Evolutionary conservation across 139 green algal species (phyloP).

Genomic region (Nannochloris sp.): DNA sequence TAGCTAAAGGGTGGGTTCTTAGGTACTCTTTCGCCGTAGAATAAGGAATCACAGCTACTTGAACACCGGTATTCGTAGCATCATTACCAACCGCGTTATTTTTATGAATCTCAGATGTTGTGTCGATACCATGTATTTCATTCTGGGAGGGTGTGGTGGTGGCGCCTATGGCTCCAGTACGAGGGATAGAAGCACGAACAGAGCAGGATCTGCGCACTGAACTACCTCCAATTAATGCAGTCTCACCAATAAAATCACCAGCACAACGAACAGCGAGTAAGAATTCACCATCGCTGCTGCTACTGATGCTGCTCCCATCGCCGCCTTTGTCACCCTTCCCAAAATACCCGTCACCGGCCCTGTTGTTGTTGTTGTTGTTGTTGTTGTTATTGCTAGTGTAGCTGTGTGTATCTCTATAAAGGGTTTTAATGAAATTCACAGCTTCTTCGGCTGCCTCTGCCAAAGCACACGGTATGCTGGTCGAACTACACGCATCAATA

Average conservation of each 20-base stretch:
- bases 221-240: slow-evolving; percentile 7
- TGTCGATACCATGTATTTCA: no score
- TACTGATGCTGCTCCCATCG: background rate
- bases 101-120: no score
- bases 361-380: background rate
- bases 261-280: slow-evolving; percentile 10
- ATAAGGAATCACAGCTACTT: slow-evolving; percentile 9
- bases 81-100: background rate
- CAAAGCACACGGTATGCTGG: no score
- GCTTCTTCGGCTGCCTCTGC: background rate
- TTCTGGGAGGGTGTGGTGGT: no score
- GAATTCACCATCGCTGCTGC: background rate
- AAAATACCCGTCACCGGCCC: background rate
- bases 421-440: background rate
- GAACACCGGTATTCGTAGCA: background rate
- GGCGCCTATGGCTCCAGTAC: no score
- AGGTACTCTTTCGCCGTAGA: slow-evolving; percentile 17
- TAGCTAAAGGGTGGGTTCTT: slow-evolving; percentile 13
- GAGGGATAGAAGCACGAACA: background rate
- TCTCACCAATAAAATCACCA: slow-evolving; percentile 31
- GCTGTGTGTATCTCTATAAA: background rate
- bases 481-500: no score
- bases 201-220: no score
- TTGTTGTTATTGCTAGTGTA: background rate
- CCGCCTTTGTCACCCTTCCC: background rate